Conservation (phyloP, 768 basidiomycete genomes). For the Mycena vitilis region DNA sequence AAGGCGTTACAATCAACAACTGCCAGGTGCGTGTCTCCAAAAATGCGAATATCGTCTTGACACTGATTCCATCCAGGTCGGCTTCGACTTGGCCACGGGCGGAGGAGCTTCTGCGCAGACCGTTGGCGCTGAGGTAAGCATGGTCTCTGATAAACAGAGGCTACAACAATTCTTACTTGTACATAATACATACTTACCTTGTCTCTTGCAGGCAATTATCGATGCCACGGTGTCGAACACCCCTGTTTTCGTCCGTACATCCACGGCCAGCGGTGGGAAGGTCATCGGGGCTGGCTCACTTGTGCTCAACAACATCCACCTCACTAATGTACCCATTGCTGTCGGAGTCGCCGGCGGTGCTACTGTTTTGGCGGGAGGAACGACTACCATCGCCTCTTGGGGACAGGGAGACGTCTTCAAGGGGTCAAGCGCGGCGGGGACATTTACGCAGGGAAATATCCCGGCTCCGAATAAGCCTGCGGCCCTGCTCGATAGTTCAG, state of each 20-base stretch:
- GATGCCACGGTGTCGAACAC: conserved; percentile 71
- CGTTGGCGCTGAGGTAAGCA: no score
- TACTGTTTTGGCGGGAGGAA: conserved; percentile 68
- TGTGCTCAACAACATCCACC: conserved; percentile 65
- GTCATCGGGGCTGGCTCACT: conserved; percentile 61
- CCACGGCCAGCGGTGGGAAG: conserved; percentile 53
- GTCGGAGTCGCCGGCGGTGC: conserved; percentile 66
- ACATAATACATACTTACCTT: conserved; percentile 47
- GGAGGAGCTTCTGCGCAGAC: conserved; percentile 40
- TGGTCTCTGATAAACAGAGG: conserved; percentile 29
- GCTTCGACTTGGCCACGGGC: conserved; percentile 68
- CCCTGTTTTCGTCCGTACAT: conserved; percentile 68
- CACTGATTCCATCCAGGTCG: conserved; percentile 38
- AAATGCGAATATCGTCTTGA: neutral
- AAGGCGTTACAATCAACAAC: conserved; percentile 54
- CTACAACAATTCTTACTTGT: conserved; percentile 51
- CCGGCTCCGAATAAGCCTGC: conserved; percentile 63
- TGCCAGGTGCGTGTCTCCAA: conserved; percentile 48
- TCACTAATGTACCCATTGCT: conserved; percentile 69
- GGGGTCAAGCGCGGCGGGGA: conserved; percentile 56
- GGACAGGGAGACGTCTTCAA: conserved; percentile 80
- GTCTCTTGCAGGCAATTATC: conserved; percentile 70
- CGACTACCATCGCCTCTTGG: conserved; percentile 73
- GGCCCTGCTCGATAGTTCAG: conserved; percentile 64
- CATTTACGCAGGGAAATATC: conserved; percentile 65